Evolutionary conservation across 495 filamentous ascomycete genomes (phyloP), one percentile per base, ranked within the genome.

Genomic region (Polyplosphaeria fusca): DNA sequence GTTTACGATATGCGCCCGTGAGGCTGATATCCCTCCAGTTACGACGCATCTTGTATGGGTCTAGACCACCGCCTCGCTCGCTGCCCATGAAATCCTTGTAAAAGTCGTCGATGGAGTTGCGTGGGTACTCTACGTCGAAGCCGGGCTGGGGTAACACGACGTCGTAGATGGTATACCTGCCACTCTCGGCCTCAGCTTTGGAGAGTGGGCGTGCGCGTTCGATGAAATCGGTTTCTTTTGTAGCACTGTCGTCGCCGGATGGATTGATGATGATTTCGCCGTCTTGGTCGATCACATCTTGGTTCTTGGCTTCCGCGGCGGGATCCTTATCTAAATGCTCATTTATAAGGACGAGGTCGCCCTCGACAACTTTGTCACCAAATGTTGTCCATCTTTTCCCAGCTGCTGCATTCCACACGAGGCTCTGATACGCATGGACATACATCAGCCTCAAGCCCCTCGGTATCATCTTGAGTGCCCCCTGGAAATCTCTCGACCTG

Each of bases 121-220:
- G 67, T 1, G 93, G 93, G 66, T 97, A 98, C 5, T 86, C 68
- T 26, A 96, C 80, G 61, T 96, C 91, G 71, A 81, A 97, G 26
- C 93, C 93, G 4, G 94, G 92, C 12, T 86, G 84, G n/a, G 93
- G 91, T 2, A 98, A 77, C n/a, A 98, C 92, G 50, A 98, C 67
- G 65, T 98, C 93, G 64, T 86, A 91, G 61, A 97, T 87, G 25
- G 75, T 80, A 68, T 86, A 95, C 52, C 84, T 81, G 9, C 88
- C 88, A 62, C 82, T 88, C 30, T 76, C 80, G n/a, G 83, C 85
- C 67, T 98, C 94, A 28, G 85, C 83, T 24, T 82, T 79, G 0
- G 84, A 85, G 12, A 98, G 67, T 7, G 82, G 72, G 12, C 89
- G 83, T n/a, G 88, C 91, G 18, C 86, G 87, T 12, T 82, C 77